A percentile compares a stretch with the other conserved stretches of the same genome.
Conservation (phyloP, 2,329 filamentous ascomycete genomes). For the Exophiala alcalophila region DNA sequence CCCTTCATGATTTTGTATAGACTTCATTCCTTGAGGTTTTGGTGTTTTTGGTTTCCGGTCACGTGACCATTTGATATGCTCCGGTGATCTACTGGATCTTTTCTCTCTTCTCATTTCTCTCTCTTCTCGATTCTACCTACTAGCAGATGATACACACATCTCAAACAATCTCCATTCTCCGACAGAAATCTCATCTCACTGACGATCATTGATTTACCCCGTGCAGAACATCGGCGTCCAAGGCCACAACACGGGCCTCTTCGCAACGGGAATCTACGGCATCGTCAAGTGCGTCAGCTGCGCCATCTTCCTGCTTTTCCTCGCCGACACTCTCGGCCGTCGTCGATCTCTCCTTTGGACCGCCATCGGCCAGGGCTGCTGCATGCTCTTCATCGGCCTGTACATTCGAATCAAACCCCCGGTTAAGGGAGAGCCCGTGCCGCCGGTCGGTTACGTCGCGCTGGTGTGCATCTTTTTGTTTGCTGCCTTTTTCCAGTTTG, state of each 20-base stretch:
- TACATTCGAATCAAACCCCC: constrained; percentile 64
- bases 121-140: no score
- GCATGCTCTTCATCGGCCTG: constrained; percentile 69
- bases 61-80: no score
- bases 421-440: constrained; percentile 51
- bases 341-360: constrained; percentile 59
- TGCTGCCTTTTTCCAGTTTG: constrained; percentile 66
- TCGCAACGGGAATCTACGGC: constrained; percentile 72
- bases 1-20: not conserved
- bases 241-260: constrained; percentile 59
- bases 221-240: constrained; percentile 60
- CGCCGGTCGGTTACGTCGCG: constrained; percentile 66
- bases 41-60: no score
- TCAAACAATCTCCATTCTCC: no score
- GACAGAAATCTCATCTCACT: no score
- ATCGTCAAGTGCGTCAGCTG: constrained; percentile 64
- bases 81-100: no score
- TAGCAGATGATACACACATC: no score
- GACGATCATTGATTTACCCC: no score
- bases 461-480: constrained; percentile 73
- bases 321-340: constrained; percentile 66
- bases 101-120: no score
- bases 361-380: constrained; percentile 57
- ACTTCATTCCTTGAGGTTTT: no score
- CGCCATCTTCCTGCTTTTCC: constrained; percentile 62